These are phyloP conservation scores for Solanum lignicaule DNA, from an alignment of 257 asterid genomes.

Conservation along the genomic window DNA sequence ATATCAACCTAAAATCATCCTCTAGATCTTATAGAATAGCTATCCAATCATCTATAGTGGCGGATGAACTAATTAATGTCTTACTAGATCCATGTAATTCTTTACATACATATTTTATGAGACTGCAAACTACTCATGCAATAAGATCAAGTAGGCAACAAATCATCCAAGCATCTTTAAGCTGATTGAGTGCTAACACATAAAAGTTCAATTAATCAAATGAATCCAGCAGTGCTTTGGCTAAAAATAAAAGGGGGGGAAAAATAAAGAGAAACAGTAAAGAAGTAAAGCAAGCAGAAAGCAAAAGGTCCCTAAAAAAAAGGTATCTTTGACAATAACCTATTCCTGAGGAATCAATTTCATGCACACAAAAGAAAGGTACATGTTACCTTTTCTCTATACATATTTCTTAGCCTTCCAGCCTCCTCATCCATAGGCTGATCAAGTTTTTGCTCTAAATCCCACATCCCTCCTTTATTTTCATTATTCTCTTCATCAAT, in stretches of 20 bases:
- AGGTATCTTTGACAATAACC: neutral
- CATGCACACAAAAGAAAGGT: neutral
- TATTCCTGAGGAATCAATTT: neutral
- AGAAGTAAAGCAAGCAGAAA: neutral
- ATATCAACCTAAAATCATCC: neutral
- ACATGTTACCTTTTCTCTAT: constrained; percentile 64
- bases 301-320: neutral
- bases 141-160: neutral
- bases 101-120: neutral
- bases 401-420: constrained; percentile 75
- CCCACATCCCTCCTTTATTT: constrained; percentile 91
- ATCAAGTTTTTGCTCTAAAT: constrained; percentile 91
- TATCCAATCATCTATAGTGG: neutral
- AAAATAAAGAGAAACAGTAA: neutral
- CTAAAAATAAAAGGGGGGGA: neutral
- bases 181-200: neutral
- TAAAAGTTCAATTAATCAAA: neutral
- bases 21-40: neutral
- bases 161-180: neutral
- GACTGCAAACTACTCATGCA: neutral
- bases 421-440: constrained; percentile 99
- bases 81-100: neutral
- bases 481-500: constrained; percentile 41
- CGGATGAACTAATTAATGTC: neutral
- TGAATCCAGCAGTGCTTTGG: neutral